Evolutionary conservation across 371 early-diverging fungal genomes (phyloP).

Genomic region (Nematocida sp.): DNA sequence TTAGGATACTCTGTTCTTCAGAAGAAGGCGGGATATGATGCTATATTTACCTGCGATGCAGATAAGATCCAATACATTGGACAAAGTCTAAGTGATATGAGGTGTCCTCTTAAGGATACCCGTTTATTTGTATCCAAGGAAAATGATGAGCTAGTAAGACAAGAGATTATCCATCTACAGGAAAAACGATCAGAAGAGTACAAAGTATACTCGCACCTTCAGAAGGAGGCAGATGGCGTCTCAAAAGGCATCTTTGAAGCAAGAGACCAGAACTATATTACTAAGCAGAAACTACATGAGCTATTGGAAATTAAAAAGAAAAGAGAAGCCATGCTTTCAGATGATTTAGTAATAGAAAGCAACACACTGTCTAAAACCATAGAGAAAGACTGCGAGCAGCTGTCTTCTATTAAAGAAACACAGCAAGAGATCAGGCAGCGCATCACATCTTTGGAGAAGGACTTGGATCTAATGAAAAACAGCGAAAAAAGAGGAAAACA

Average conservation of each 20-base stretch:
- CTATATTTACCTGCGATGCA: constrained; percentile 58
- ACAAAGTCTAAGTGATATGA: constrained; percentile 61
- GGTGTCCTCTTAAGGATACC: constrained; percentile 45
- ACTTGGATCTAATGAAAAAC: neutral
- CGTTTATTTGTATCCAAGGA: constrained; percentile 42
- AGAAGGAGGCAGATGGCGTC: neutral
- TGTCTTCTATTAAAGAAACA: constrained; percentile 11
- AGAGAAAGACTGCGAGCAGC: neutral
- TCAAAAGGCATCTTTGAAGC: neutral
- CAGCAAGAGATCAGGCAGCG: neutral
- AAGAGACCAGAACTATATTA: neutral
- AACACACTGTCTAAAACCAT: neutral
- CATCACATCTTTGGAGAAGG: neutral
- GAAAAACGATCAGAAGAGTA: neutral
- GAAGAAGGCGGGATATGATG: constrained; percentile 55
- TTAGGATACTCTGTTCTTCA: constrained; percentile 64
- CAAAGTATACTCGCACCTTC: neutral
- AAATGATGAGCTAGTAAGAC: neutral
- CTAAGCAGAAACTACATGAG: neutral
- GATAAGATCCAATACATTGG: constrained; percentile 64
- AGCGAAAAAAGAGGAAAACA: neutral
- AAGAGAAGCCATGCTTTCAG: neutral
- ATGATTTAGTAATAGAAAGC: constrained; percentile 1
- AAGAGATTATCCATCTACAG: constrained; percentile 16
- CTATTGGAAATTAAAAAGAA: constrained; percentile 1